Percentiles rank a stretch among this genome's conserved stretches.
These are phyloP conservation scores for Xylaria sp. DNA, from an alignment of 2,329 filamentous ascomycete species.

Conservation along the genomic window DNA sequence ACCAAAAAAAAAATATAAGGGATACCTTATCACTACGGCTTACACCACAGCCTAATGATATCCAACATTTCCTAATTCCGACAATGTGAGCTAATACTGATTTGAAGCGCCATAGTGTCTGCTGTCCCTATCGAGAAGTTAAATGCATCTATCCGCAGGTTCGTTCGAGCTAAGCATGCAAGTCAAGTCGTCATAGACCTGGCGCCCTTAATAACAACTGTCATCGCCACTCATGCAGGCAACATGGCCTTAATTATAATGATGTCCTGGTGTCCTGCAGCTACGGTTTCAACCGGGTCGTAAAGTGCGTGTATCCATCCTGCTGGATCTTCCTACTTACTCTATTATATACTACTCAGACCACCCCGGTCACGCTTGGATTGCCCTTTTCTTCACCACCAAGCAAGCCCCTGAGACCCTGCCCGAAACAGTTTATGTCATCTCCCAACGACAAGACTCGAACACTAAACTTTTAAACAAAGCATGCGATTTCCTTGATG, in stretches of 20 bases:
- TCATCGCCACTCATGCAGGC: slow-evolving; percentile 5
- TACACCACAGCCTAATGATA: not conserved
- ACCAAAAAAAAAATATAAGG: too few relatives aligned
- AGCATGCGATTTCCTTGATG: slow-evolving; percentile 4
- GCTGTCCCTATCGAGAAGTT: not conserved
- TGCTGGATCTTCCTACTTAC: not conserved
- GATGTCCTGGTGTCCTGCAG: slow-evolving; percentile 8
- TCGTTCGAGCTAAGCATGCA: slow-evolving; percentile 1
- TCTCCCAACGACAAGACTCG: slow-evolving; percentile 11
- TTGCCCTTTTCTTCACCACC: not conserved
- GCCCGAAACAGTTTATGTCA: slow-evolving; percentile 30
- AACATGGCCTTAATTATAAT: not conserved
- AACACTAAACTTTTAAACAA: not conserved
- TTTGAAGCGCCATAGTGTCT: not conserved
- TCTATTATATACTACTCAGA: not conserved
- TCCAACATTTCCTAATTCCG: slow-evolving; percentile 27
- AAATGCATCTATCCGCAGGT: not conserved
- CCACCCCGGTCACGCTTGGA: slow-evolving; percentile 18
- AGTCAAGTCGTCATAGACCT: slow-evolving; percentile 35
- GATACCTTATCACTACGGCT: not conserved
- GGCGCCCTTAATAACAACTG: not conserved
- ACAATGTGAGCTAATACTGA: slow-evolving; percentile 19
- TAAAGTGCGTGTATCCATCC: slow-evolving; percentile 4
- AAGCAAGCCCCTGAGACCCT: slow-evolving; percentile 17
- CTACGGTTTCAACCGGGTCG: slow-evolving; percentile 4